Conservation (phyloP, 2,329 filamentous ascomycete species). For the Colletotrichum navitas region DNA sequence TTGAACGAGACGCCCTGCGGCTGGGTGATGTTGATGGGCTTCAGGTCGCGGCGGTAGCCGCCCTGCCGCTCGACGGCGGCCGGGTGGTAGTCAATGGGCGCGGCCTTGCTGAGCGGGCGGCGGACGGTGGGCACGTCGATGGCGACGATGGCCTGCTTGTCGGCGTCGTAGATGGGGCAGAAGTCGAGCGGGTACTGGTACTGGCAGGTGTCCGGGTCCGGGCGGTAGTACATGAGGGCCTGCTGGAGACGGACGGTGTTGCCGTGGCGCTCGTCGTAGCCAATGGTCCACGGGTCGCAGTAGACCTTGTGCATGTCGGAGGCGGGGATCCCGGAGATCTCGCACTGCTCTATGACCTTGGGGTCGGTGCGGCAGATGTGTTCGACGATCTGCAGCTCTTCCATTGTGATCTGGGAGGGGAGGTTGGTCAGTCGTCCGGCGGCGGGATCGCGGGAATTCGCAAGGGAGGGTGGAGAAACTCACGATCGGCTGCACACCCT, state of each 20-base stretch:
- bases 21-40: slow-evolving; percentile 89
- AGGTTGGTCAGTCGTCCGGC: neutral
- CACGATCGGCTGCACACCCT: slow-evolving; percentile 85
- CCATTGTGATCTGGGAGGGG: slow-evolving; percentile 80
- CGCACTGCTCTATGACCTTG: slow-evolving; percentile 91
- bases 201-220: slow-evolving; percentile 86
- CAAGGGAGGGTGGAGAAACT: slow-evolving; percentile 45
- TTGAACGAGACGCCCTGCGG: slow-evolving; percentile 91
- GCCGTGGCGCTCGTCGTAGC: slow-evolving; percentile 91
- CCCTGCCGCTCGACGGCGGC: slow-evolving; percentile 78
- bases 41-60: slow-evolving; percentile 83
- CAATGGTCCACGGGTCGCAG: slow-evolving; percentile 96
- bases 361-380: slow-evolving; percentile 80
- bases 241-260: slow-evolving; percentile 85
- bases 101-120: slow-evolving; percentile 77
- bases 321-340: slow-evolving; percentile 81
- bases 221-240: slow-evolving; percentile 95
- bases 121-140: slow-evolving; percentile 87
- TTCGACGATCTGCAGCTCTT: slow-evolving; percentile 88
- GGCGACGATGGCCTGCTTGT: slow-evolving; percentile 81
- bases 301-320: slow-evolving; percentile 96
- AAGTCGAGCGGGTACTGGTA: slow-evolving; percentile 95
- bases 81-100: slow-evolving; percentile 84
- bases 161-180: slow-evolving; percentile 89
- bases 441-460: neutral